Conservation (phyloP, 2,329 filamentous ascomycete genomes). For the Venturia carpophila region DNA sequence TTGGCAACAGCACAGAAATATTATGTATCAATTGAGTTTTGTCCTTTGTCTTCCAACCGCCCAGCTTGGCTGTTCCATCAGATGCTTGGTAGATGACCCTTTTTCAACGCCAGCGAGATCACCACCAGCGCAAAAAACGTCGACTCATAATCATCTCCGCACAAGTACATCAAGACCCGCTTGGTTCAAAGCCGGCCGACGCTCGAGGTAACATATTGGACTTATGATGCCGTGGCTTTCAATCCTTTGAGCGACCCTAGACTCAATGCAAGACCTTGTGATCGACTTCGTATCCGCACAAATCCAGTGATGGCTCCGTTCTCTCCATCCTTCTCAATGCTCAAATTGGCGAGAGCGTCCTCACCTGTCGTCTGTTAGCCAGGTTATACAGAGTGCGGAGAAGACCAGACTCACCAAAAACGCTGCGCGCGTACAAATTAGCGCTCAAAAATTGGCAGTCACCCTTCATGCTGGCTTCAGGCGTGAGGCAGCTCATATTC, state of each 20-base stretch:
- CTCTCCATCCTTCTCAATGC: conserved; percentile 94
- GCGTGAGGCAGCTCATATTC: conserved; percentile 97
- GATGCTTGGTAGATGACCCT: background rate
- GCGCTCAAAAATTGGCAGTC: conserved; percentile 97
- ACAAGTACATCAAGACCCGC: background rate
- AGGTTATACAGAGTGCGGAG: conserved; percentile 3
- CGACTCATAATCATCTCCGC: background rate
- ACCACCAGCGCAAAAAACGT: background rate
- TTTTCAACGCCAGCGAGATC: background rate
- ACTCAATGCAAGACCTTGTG: conserved; percentile 88
- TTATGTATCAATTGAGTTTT: background rate
- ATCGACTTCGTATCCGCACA: conserved; percentile 93
- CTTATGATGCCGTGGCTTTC: conserved; percentile 39
- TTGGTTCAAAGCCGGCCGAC: background rate
- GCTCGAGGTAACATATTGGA: background rate
- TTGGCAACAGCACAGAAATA: background rate
- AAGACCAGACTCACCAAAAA: conserved; percentile 74
- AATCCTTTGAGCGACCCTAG: conserved; percentile 90
- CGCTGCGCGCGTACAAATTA: conserved; percentile 90
- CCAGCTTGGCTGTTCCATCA: background rate
- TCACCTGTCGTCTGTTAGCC: conserved; percentile 57
- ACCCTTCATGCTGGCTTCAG: conserved; percentile 90
- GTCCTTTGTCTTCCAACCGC: background rate
- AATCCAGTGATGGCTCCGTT: conserved; percentile 95
- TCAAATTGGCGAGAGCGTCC: conserved; percentile 94